Conservation (phyloP, 805 yeast genomes). For the Wickerhamiella musiphila region DNA sequence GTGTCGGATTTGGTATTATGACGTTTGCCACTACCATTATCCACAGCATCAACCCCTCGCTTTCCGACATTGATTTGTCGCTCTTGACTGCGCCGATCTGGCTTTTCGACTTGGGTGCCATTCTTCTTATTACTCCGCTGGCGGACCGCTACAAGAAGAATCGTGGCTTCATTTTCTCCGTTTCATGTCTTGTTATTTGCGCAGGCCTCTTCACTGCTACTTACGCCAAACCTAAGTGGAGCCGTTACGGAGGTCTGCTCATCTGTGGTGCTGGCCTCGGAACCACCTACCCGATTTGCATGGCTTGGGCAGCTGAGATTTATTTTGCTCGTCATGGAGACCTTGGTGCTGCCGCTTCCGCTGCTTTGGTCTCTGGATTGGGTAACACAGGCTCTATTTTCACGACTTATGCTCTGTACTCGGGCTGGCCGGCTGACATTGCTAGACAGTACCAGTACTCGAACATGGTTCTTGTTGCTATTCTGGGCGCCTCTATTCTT, state of each 20-base stretch:
- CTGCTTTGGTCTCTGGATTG: constrained; percentile 70
- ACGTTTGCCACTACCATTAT: constrained; percentile 73
- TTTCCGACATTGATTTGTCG: constrained; percentile 52
- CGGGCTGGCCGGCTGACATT: constrained; percentile 74
- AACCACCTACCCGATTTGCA: constrained; percentile 75
- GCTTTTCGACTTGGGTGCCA: constrained; percentile 69
- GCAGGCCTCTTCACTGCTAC: constrained; percentile 62
- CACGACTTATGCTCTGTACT: constrained; percentile 69
- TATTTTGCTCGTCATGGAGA: constrained; percentile 62
- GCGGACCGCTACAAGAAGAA: constrained; percentile 48
- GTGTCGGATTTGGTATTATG: constrained; percentile 75
- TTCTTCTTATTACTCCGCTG: constrained; percentile 57
- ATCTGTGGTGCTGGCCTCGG: constrained; percentile 80
- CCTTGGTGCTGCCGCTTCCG: constrained; percentile 66
- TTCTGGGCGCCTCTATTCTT: constrained; percentile 57
- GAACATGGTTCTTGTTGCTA: constrained; percentile 69
- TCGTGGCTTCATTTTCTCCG: constrained; percentile 46
- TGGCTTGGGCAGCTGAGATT: constrained; percentile 70
- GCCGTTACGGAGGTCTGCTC: constrained; percentile 59
- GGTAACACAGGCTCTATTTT: constrained; percentile 79
- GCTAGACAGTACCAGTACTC: constrained; percentile 45
- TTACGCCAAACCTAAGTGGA: constrained; percentile 58
- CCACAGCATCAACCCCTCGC: constrained; percentile 39
- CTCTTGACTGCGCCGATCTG: constrained; percentile 78
- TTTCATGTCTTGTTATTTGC: constrained; percentile 49